phyloP scores from a whole-genome alignment of 768 basidiomycete genomes.

The Hygrocybe punicea region DNA sequence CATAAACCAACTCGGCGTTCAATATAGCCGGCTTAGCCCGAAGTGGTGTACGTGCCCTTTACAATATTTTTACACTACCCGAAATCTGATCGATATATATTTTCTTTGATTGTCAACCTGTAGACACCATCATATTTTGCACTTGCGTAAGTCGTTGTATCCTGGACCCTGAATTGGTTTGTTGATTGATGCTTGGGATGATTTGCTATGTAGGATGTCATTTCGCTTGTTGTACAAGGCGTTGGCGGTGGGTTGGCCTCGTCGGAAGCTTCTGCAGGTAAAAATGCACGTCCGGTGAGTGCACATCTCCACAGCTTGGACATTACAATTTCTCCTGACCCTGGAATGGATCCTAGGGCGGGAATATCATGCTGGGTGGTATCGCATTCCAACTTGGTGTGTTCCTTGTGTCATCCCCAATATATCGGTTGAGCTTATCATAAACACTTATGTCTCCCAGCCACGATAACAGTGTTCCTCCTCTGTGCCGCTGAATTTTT shows the following conservation, averaged over 20 bases:
- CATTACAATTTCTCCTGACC: background rate
- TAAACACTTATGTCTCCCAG: slow-evolving; percentile 24
- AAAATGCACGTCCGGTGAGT: slow-evolving; percentile 10
- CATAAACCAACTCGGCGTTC: slow-evolving; percentile 40
- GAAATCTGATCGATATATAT: slow-evolving; percentile 19
- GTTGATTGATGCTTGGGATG: background rate
- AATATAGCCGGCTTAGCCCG: slow-evolving; percentile 49
- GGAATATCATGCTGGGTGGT: slow-evolving; percentile 57
- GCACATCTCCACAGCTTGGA: background rate
- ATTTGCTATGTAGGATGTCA: slow-evolving; percentile 40
- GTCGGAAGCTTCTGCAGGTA: slow-evolving; percentile 18
- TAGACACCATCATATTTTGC: slow-evolving; percentile 41
- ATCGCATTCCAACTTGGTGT: slow-evolving; percentile 56
- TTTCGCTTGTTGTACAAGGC: slow-evolving; percentile 63
- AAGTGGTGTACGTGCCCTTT: slow-evolving; percentile 35
- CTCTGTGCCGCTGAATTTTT: slow-evolving; percentile 45
- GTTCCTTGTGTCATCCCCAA: slow-evolving; percentile 8
- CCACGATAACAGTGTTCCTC: slow-evolving; percentile 42
- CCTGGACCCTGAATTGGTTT: background rate
- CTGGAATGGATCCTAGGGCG: slow-evolving; percentile 21
- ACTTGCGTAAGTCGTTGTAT: slow-evolving; percentile 27
- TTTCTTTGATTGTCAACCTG: slow-evolving; percentile 3
- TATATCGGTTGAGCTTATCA: too few relatives aligned
- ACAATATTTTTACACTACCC: background rate
- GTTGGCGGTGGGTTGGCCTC: slow-evolving; percentile 55